phyloP scores from a whole-genome alignment of 1,284 basidiomycete genomes.

The Austroboletus novae-zelandiae region DNA sequence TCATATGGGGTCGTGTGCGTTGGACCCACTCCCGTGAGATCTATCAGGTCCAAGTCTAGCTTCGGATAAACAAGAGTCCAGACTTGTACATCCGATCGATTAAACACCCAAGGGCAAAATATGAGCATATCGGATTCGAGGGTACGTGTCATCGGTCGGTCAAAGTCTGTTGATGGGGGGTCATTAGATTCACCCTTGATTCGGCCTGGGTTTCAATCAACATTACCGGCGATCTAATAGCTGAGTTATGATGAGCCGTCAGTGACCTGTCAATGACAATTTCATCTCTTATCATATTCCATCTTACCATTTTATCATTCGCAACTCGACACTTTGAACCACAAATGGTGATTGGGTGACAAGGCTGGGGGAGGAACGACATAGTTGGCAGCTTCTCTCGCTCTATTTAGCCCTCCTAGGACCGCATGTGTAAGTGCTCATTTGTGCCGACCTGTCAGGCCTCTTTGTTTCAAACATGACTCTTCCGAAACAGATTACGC shows the following conservation, averaged over 20 bases:
- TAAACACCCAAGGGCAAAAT: neutral
- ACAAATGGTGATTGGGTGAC: no score
- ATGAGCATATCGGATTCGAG: conserved; percentile 6
- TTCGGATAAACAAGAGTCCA: conserved; percentile 2
- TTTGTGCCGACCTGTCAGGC: no score
- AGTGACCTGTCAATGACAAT: neutral
- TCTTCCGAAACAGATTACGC: no score
- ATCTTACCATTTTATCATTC: no score
- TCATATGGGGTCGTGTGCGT: neutral
- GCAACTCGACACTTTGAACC: no score
- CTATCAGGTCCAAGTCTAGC: neutral
- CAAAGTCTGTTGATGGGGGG: neutral
- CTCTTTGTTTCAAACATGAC: no score
- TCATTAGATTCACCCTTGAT: conserved; percentile 5
- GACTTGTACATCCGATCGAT: conserved; percentile 13
- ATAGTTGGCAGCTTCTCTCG: no score
- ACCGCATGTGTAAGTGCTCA: no score
- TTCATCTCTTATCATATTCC: neutral
- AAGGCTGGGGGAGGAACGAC: no score
- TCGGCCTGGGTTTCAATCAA: conserved; percentile 7
- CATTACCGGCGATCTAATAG: neutral
- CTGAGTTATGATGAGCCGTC: no score
- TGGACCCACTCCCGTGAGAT: neutral
- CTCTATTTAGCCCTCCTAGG: no score
- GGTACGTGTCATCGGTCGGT: conserved; percentile 7